Conservation (phyloP, 352 stramenopile species). For the Globisporangium solare region DNA sequence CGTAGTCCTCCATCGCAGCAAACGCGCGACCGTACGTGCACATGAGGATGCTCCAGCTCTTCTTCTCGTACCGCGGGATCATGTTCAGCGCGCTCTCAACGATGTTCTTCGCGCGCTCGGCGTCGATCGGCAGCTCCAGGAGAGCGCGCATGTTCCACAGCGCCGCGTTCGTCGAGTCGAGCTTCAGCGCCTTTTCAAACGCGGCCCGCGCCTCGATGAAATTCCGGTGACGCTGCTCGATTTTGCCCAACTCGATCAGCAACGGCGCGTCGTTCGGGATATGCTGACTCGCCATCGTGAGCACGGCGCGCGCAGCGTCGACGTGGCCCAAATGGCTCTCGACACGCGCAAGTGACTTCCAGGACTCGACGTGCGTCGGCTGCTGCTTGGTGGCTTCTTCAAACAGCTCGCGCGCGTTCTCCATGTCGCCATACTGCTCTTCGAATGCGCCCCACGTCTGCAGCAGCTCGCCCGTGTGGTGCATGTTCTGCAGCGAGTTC, state of each 20-base stretch:
- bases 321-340: constrained; percentile 56
- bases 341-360: constrained; percentile 61
- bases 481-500: constrained; percentile 44
- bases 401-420: constrained; percentile 69
- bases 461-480: constrained; percentile 53
- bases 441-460: constrained; percentile 76
- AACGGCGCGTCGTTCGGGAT: constrained; percentile 62
- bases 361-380: constrained; percentile 58
- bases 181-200: constrained; percentile 69
- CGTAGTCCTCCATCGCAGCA: constrained; percentile 56
- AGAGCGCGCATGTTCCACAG: constrained; percentile 83
- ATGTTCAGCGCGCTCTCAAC: constrained; percentile 65
- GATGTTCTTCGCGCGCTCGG: constrained; percentile 64
- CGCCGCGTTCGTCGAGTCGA: constrained; percentile 56
- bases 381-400: constrained; percentile 68
- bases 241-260: constrained; percentile 75
- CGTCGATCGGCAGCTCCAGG: constrained; percentile 60
- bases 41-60: constrained; percentile 80
- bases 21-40: constrained; percentile 81
- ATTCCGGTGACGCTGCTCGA: constrained; percentile 70
- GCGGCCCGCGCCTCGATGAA: constrained; percentile 48
- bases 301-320: constrained; percentile 55
- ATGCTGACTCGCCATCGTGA: constrained; percentile 63
- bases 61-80: constrained; percentile 75
- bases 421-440: constrained; percentile 60